Percentiles rank a stretch among this genome's conserved stretches.
Evolutionary conservation across 345 rosid genomes (phyloP).

Genomic region (Heritiera littoralis): DNA sequence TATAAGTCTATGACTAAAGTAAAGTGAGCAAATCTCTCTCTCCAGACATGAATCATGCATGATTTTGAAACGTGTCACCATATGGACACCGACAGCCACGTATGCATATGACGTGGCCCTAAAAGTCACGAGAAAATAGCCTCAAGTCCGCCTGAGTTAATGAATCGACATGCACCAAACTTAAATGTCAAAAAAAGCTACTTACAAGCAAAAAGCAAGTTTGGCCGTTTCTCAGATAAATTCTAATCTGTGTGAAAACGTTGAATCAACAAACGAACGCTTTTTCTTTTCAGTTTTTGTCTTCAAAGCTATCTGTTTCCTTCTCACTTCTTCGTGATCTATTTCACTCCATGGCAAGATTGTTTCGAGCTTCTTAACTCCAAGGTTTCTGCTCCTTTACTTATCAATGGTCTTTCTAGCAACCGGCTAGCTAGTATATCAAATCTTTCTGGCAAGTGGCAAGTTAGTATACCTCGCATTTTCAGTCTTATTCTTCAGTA

Average conservation of each 20-base stretch:
- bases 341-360: not conserved
- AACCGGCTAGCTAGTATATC: not conserved
- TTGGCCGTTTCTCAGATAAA: not conserved
- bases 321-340: not conserved
- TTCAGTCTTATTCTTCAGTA: not conserved
- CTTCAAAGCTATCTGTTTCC: not conserved
- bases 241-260: not conserved
- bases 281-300: not conserved
- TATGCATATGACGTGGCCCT: slow-evolving; percentile 1
- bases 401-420: not conserved
- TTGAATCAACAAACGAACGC: not conserved
- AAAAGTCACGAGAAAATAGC: not conserved
- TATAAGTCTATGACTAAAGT: not conserved
- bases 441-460: not conserved
- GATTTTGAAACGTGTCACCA: not conserved
- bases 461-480: not conserved
- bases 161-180: not conserved
- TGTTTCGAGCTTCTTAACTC: not conserved
- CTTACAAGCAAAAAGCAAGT: not conserved
- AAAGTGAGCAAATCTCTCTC: not conserved
- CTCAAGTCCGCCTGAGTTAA: not conserved
- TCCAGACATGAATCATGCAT: not conserved
- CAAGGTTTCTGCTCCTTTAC: not conserved
- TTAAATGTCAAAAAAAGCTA: slow-evolving; percentile 16
- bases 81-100: not conserved